These are phyloP conservation scores for Ogataea chonburiensis DNA, from an alignment of 805 yeast species.

Conservation along the genomic window DNA sequence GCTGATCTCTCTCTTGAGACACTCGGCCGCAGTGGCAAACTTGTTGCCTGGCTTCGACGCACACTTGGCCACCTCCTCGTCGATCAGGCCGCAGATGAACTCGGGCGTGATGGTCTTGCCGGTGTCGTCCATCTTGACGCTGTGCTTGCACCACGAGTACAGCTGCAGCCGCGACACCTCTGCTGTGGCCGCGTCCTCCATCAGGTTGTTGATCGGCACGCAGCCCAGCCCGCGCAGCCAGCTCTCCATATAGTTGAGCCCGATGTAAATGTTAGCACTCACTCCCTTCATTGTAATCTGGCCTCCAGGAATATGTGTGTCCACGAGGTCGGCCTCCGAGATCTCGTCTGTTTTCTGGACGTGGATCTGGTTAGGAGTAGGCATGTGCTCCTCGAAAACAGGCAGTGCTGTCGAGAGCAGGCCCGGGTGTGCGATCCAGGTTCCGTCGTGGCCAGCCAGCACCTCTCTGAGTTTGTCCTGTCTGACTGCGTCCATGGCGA, in stretches of 20 bases:
- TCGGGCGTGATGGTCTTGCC: slow-evolving; percentile 59
- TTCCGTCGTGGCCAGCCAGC: slow-evolving; percentile 78
- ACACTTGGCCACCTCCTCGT: slow-evolving; percentile 59
- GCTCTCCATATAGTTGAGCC: slow-evolving; percentile 78
- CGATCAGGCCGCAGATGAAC: slow-evolving; percentile 53
- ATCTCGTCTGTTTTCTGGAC: slow-evolving; percentile 45
- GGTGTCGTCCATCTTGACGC: slow-evolving; percentile 55
- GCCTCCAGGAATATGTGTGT: slow-evolving; percentile 62
- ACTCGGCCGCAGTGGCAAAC: slow-evolving; percentile 64
- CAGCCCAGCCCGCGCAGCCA: slow-evolving; percentile 85
- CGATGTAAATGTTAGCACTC: slow-evolving; percentile 69
- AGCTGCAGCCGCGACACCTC: slow-evolving; percentile 82
- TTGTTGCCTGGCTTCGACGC: slow-evolving; percentile 59
- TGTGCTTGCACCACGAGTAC: slow-evolving; percentile 81
- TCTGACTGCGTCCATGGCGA: slow-evolving; percentile 70
- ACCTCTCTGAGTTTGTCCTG: slow-evolving; percentile 78
- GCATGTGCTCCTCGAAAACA: slow-evolving; percentile 74
- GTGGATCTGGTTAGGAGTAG: slow-evolving; percentile 74
- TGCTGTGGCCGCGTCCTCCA: slow-evolving; percentile 92
- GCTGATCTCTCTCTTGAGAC: slow-evolving; percentile 69
- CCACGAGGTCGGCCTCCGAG: slow-evolving; percentile 56
- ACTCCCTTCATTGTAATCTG: slow-evolving; percentile 70
- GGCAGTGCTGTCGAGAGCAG: slow-evolving; percentile 69
- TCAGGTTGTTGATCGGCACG: slow-evolving; percentile 79
- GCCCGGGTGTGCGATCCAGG: slow-evolving; percentile 90